A percentile compares a stretch with the other conserved stretches of the same genome.
Conservation (phyloP, 1,284 basidiomycete species). For the Lignosus rhinocerotis region DNA sequence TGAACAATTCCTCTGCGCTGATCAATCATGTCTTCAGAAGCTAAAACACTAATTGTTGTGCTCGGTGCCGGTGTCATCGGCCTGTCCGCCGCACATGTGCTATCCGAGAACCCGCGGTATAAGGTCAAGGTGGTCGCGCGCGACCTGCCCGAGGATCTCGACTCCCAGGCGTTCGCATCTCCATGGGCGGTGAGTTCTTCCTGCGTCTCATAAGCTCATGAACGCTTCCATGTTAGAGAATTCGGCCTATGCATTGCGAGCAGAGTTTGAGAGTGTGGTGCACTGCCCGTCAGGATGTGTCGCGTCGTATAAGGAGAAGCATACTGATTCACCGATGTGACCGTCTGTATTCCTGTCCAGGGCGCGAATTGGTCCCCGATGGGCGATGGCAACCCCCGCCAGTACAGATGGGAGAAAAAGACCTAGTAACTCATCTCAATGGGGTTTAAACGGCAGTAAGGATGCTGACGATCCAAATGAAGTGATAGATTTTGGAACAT, state of each 20-base stretch:
- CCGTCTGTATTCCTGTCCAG: slow-evolving; percentile 31
- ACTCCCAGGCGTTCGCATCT: slow-evolving; percentile 61
- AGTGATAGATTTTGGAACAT: slow-evolving; percentile 51
- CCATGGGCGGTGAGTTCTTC: slow-evolving; percentile 68
- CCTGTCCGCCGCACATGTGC: slow-evolving; percentile 44
- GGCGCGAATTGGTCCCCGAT: slow-evolving; percentile 72
- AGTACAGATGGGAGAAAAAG: slow-evolving; percentile 41
- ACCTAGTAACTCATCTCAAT: slow-evolving; percentile 41
- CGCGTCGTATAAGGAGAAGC: not conserved
- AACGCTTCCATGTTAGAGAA: not conserved
- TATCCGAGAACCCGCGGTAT: slow-evolving; percentile 35
- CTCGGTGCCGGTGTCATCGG: slow-evolving; percentile 57
- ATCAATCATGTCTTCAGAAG: slow-evolving; percentile 9
- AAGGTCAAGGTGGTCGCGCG: slow-evolving; percentile 62
- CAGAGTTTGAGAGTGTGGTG: not conserved
- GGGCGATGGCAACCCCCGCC: slow-evolving; percentile 38
- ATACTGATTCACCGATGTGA: not conserved
- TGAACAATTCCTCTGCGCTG: no score
- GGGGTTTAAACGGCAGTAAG: not conserved
- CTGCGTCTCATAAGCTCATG: not conserved
- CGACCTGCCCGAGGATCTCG: slow-evolving; percentile 63
- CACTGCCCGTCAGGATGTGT: not conserved
- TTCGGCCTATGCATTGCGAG: not conserved
- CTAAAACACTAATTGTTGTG: slow-evolving; percentile 39
- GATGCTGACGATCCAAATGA: slow-evolving; percentile 11